Base-by-base conservation (phyloP, 2,329 filamentous ascomycete genomes). In the Cadophora malorum region DNA sequence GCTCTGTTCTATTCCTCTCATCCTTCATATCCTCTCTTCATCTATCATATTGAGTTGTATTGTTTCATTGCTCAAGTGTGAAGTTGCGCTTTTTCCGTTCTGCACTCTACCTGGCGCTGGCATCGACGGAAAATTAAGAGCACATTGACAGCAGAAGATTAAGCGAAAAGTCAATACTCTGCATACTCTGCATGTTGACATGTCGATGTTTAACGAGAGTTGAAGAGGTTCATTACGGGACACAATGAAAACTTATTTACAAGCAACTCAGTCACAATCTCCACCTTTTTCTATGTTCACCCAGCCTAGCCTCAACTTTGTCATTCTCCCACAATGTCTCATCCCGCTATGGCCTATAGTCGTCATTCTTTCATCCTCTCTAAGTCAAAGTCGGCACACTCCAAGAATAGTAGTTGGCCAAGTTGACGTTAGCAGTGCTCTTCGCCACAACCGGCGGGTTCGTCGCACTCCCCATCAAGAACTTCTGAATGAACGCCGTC, bases 401-500 rank as follows among this genome's bases (percentile, higher is more conserved):
- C 65, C 68, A 70, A 7, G 50, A 47, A 16, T 66, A 65, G n/a
- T 64, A 70, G 4, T n/a, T 50, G 7, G 56, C 47, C 52, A 60
- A 14, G 12, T 55, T 63, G n/a, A 64, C 63, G n/a, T 52, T 61
- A 31, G 35, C 33, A 67, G 52, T 50, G 41, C 68, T 70, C 55
- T 64, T 69, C 35, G 45, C 21, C 19, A 67, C 63, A 12, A 47
- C 52, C 7, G 31, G 33, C 14, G 55, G 53, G 4, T 55, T 49
- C 14, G 61, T 56, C 10, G 23, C 38, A 33, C 62, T 50, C 4
- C 66, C 67, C 45, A 83, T 70, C 66, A 85, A 71, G 70, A 83
- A 86, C 74, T 81, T 83, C 74, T 81, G 79, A 68, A 86, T 81
- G 73, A 82, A 86, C 0, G 83, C 82, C 31, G 77, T 81, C 61